These are phyloP conservation scores for Thermoascus crustaceus DNA, from an alignment of 2,329 filamentous ascomycete species.

Conservation along the genomic window DNA sequence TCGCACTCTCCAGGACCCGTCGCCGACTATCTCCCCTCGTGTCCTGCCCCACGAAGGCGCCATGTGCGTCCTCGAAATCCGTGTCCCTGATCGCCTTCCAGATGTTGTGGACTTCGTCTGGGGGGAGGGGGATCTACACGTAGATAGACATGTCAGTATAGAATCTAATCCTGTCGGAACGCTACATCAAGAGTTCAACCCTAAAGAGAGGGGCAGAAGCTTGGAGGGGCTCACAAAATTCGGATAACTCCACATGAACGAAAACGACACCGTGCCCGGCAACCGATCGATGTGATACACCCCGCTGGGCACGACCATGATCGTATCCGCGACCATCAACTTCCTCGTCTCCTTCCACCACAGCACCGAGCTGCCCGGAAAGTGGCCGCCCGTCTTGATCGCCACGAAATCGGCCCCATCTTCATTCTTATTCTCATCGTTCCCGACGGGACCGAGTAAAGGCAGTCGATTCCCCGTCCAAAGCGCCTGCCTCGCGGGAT, in stretches of 20 bases:
- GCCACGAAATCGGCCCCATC: constrained; percentile 44
- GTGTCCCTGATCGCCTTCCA: constrained; percentile 58
- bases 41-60: constrained; percentile 57
- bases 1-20: constrained; percentile 65
- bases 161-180: no score
- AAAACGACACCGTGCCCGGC: constrained; percentile 45
- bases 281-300: constrained; percentile 25
- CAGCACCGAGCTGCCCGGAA: constrained; percentile 63
- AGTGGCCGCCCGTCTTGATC: constrained; percentile 70
- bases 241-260: constrained; percentile 71
- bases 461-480: constrained; percentile 30
- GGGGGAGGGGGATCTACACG: constrained; percentile 56
- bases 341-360: constrained; percentile 52
- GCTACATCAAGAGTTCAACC: no score
- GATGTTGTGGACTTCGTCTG: constrained; percentile 57
- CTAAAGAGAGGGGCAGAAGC: constrained; percentile 12
- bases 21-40: constrained; percentile 53
- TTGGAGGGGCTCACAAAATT: constrained; percentile 40
- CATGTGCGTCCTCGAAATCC: constrained; percentile 59
- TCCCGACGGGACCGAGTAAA: constrained; percentile 17
- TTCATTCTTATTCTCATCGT: neutral
- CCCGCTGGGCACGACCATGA: constrained; percentile 57
- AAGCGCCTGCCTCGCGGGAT: constrained; percentile 22
- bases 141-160: constrained; percentile 5
- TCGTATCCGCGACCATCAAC: constrained; percentile 69